phyloP scores from a whole-genome alignment of 768 basidiomycete species.

The Termitomyces sp. region DNA sequence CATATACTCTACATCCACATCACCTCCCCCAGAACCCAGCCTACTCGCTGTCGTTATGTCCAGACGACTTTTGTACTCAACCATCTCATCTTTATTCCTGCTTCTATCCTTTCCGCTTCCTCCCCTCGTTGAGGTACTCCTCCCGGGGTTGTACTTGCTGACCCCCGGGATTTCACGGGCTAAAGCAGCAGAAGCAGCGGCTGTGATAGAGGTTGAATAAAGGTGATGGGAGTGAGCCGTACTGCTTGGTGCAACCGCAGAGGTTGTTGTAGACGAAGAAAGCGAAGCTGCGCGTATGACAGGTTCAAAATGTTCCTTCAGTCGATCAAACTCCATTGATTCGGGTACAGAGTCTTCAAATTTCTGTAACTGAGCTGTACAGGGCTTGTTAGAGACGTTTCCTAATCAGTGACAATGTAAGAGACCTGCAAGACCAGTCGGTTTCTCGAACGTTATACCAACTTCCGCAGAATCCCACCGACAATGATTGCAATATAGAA shows the following conservation, averaged over 20 bases:
- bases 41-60: constrained; percentile 54
- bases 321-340: constrained; percentile 83
- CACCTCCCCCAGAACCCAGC: constrained; percentile 55
- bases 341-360: constrained; percentile 83
- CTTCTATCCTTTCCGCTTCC: constrained; percentile 57
- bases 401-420: constrained; percentile 16
- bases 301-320: constrained; percentile 97
- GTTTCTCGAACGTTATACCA: constrained; percentile 92
- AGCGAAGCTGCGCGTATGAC: constrained; percentile 81
- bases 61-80: constrained; percentile 69
- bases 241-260: constrained; percentile 39
- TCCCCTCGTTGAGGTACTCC: constrained; percentile 37
- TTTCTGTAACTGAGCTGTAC: constrained; percentile 86
- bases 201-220: constrained; percentile 79
- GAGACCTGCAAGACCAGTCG: constrained; percentile 89
- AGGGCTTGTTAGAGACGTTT: neutral
- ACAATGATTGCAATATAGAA: constrained; percentile 88
- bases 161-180: constrained; percentile 85
- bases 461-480: constrained; percentile 93
- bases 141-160: constrained; percentile 66
- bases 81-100: constrained; percentile 70
- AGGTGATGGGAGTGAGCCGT: constrained; percentile 63
- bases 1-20: constrained; percentile 69
- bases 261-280: constrained; percentile 55
- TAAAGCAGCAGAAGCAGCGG: constrained; percentile 85